A percentile compares a stretch with the other conserved stretches of the same genome.
phyloP scores from a whole-genome alignment of 2,329 filamentous ascomycete species.

The Xylaria sp. region DNA sequence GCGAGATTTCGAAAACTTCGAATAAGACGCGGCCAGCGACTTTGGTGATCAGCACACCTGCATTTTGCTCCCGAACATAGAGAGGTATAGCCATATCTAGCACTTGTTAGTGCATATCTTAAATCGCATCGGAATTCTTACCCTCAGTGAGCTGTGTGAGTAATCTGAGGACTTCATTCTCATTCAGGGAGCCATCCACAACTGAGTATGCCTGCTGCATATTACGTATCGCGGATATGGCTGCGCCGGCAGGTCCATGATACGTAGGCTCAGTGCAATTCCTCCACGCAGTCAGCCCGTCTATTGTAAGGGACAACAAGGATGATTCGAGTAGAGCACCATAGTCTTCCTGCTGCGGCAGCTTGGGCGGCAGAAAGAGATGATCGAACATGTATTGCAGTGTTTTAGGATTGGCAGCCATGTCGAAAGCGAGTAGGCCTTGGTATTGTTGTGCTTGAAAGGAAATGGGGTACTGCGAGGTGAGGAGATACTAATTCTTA shows the following conservation, averaged over 20 bases:
- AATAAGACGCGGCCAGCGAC: constrained; percentile 31
- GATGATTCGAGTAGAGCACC: neutral
- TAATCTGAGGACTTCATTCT: neutral
- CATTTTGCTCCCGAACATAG: constrained; percentile 44
- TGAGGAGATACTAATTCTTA: too few relatives aligned
- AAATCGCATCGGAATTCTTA: neutral
- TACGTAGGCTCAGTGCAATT: neutral
- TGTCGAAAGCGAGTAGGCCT: neutral
- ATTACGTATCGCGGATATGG: constrained; percentile 15
- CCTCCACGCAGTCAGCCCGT: constrained; percentile 10
- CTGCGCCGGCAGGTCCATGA: constrained; percentile 4
- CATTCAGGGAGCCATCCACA: neutral
- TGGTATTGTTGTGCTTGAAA: neutral
- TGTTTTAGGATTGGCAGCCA: neutral
- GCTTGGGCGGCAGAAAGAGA: constrained; percentile 29
- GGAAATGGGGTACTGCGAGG: too few relatives aligned
- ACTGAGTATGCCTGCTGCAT: constrained; percentile 9
- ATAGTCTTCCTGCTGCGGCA: constrained; percentile 30
- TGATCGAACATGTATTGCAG: constrained; percentile 31
- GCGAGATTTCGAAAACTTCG: constrained; percentile 45
- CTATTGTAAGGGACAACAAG: neutral
- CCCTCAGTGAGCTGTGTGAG: constrained; percentile 13
- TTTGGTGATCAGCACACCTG: constrained; percentile 41
- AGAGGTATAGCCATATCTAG: constrained; percentile 34
- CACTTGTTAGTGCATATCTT: neutral